Percentiles rank a stretch among this genome's conserved stretches.
phyloP scores from a whole-genome alignment of 352 stramenopile species.

The Halophytophthora polymorphica region DNA sequence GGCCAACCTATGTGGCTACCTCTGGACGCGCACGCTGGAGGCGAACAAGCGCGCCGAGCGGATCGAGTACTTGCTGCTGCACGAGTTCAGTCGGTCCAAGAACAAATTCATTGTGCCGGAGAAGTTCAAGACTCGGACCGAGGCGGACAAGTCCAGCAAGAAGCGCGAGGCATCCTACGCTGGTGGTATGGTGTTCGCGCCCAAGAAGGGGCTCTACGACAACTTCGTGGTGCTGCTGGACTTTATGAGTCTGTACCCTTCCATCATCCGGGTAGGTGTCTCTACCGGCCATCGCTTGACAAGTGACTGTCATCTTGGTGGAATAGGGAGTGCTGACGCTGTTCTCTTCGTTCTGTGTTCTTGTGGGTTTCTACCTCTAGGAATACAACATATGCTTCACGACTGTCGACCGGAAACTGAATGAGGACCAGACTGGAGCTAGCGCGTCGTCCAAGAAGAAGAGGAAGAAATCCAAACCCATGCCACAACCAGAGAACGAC shows the following conservation, averaged over 20 bases:
- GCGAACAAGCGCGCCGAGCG: constrained; percentile 96
- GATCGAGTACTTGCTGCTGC: constrained; percentile 99
- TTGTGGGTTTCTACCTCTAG: constrained; percentile 51
- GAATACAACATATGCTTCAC: constrained; percentile 99
- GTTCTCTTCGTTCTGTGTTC: constrained; percentile 6
- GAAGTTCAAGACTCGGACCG: constrained; percentile 77
- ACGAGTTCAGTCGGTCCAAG: constrained; percentile 94
- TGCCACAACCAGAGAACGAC: constrained; percentile 54
- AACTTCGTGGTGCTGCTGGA: constrained; percentile 99
- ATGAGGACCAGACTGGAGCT: constrained; percentile 40
- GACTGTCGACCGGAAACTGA: constrained; percentile 91
- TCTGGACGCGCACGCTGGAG: constrained; percentile 96
- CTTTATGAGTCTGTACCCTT: constrained; percentile 99
- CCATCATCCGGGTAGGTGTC: constrained; percentile 91
- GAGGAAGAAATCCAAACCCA: constrained; percentile 50
- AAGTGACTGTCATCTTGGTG: too few species aligned
- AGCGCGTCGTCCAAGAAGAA: constrained; percentile 43
- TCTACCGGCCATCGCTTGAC: too few species aligned
- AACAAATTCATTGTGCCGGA: constrained; percentile 99
- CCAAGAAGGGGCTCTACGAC: constrained; percentile 99
- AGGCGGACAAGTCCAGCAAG: constrained; percentile 58
- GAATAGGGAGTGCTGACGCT: background rate
- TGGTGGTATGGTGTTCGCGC: constrained; percentile 98
- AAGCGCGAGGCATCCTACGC: constrained; percentile 93
- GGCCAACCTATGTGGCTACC: constrained; percentile 97